Evolutionary conservation across 805 yeast genomes (phyloP).

Genomic region (Maudiozyma turicensis): DNA sequence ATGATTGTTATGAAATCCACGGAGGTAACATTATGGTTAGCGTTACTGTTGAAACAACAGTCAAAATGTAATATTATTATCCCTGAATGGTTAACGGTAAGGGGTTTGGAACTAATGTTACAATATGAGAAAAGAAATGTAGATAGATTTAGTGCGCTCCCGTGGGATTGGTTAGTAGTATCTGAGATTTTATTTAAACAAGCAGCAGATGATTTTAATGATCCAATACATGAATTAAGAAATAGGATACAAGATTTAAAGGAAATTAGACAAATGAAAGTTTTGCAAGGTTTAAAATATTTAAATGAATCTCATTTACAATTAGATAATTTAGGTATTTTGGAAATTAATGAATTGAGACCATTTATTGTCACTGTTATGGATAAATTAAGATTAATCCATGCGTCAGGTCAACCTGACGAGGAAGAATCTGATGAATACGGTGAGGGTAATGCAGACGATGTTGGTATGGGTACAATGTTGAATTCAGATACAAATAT

Average conservation of each 20-base stretch:
- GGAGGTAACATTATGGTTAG: conserved; percentile 80
- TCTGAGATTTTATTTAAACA: conserved; percentile 54
- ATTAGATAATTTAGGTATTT: conserved; percentile 66
- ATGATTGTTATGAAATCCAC: conserved; percentile 54
- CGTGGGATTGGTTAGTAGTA: conserved; percentile 83
- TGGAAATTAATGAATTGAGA: conserved; percentile 83
- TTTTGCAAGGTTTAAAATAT: conserved; percentile 66
- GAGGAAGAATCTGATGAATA: background rate
- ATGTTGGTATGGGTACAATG: conserved; percentile 3
- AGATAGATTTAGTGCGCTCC: conserved; percentile 57
- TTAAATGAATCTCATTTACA: conserved; percentile 77
- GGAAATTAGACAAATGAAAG: conserved; percentile 73
- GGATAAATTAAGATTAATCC: conserved; percentile 59
- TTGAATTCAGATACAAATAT: background rate
- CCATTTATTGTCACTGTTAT: conserved; percentile 74
- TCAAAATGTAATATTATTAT: conserved; percentile 76
- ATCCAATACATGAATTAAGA: conserved; percentile 61
- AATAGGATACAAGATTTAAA: conserved; percentile 71
- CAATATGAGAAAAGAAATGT: conserved; percentile 56
- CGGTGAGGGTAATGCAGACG: conserved; percentile 3
- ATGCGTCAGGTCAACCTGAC: conserved; percentile 5
- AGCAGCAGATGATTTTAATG: conserved; percentile 73
- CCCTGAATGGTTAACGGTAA: conserved; percentile 71
- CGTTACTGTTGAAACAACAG: conserved; percentile 72
- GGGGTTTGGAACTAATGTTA: conserved; percentile 44